Base-by-base conservation (phyloP, 1,284 basidiomycete genomes). In the Coniferiporia weirii region DNA sequence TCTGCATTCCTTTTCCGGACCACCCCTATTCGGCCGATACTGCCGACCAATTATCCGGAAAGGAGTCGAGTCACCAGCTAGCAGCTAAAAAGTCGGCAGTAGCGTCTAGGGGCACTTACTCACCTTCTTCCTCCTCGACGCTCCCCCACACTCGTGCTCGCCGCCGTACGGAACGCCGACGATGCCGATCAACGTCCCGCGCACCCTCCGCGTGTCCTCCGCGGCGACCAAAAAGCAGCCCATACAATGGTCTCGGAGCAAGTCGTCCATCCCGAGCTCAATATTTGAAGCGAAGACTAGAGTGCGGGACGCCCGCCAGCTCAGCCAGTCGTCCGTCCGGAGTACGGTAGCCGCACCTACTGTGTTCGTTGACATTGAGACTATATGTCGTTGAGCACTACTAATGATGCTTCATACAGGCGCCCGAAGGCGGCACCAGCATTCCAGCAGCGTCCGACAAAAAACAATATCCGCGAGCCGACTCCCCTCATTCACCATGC, bases 241-340 rank as follows among this genome's bases (percentile, higher is more conserved):
- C 7, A 19, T 47, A 3, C 61, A 59, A 47, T 62, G 52, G 57
- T 35, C 53, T 9, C 57, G 61, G 7, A 54, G 53, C 50, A 59
- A 56, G 40, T 59, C 61, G 47, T 56, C 73, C 6, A 69, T 70
- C 51, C 69, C 76, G 5, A 68, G 72, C 32, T 82, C 83, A 9
- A 85, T 87, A 68, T 68, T 85, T 58, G 86, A 89, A 44, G 85
- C 86, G 52, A 87, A 84, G 73, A 79, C 80, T 49, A 84, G 90
- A 71, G 85, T 93, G 53, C 76, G 82, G 66, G 88, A 90, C 69
- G 75, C 77, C 12, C 69, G 81, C 65, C 79, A 83, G 66, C 81
- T 93, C 68, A 89, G 87, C 71, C 83, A 83, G 64, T 81, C 86
- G 12, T 80, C 86, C 10, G 70, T 75, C n/a, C 74, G 70, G 34